Evolutionary conservation across 441 rosid species (phyloP).

Genomic region (Biscutella laevigata): DNA sequence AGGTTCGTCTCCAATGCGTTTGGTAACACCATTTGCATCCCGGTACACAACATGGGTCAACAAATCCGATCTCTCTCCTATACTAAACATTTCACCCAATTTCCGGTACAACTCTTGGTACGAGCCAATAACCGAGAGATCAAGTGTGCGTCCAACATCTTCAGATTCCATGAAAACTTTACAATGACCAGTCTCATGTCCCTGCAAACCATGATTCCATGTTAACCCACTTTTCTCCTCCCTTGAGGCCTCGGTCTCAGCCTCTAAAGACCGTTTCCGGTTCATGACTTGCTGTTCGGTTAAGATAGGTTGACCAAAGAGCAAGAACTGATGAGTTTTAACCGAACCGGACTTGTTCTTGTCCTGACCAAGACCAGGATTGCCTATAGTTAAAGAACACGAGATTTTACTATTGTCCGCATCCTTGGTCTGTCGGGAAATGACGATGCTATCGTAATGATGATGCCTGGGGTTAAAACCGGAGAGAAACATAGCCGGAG

Average conservation of each 20-base stretch:
- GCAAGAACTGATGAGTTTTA: constrained; percentile 60
- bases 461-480: constrained; percentile 36
- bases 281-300: constrained; percentile 77
- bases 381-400: constrained; percentile 67
- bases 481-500: constrained; percentile 47
- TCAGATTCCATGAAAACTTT: constrained; percentile 89
- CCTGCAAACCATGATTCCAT: constrained; percentile 45
- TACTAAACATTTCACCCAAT: constrained; percentile 63
- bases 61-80: constrained; percentile 59
- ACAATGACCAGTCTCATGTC: too few relatives aligned
- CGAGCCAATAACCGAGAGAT: constrained; percentile 63
- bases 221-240: constrained; percentile 28
- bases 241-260: too few relatives aligned
- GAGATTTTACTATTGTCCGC: constrained; percentile 51
- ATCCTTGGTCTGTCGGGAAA: too few relatives aligned
- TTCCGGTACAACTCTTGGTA: constrained; percentile 63
- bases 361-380: constrained; percentile 34
- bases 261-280: constrained; percentile 39
- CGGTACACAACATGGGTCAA: constrained; percentile 54
- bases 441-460: constrained; percentile 31
- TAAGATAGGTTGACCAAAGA: constrained; percentile 83
- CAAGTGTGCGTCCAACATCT: constrained; percentile 77
- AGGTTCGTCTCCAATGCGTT: constrained; percentile 67
- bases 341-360: too few relatives aligned
- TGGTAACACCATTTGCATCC: constrained; percentile 51